Conservation (phyloP, 31 red algal genomes). For the Asparagopsis taxiformis region DNA sequence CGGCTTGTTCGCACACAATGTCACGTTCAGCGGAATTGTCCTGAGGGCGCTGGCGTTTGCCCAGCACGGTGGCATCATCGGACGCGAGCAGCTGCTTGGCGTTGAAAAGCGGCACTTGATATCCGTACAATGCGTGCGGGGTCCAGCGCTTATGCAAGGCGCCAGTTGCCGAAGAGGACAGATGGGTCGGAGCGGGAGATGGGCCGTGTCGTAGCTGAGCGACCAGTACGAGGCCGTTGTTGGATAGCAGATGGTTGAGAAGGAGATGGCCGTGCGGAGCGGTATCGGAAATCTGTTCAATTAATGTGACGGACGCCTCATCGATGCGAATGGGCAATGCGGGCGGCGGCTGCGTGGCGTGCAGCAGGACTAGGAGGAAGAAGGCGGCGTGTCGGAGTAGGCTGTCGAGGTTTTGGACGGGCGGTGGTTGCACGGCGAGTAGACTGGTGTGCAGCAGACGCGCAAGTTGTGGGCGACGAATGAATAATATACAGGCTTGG, state of each 20-base stretch:
- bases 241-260: neutral
- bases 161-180: neutral
- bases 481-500: neutral
- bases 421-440: neutral
- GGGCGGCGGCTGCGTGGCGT: neutral
- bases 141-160: neutral
- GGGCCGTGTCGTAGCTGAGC: neutral
- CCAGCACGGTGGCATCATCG: too few species aligned
- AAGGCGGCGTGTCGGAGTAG: neutral
- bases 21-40: too few species aligned
- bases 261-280: neutral
- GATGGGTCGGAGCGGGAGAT: neutral
- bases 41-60: too few species aligned
- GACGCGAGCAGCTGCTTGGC: neutral
- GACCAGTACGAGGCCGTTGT: neutral
- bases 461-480: neutral
- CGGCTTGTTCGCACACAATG: too few species aligned
- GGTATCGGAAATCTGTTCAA: neutral
- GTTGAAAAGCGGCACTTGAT: neutral
- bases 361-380: neutral
- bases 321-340: neutral
- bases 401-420: neutral
- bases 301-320: neutral
- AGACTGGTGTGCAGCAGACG: neutral
- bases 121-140: neutral